phyloP scores from a whole-genome alignment of 495 filamentous ascomycete species.

The Xylaria castorea region DNA sequence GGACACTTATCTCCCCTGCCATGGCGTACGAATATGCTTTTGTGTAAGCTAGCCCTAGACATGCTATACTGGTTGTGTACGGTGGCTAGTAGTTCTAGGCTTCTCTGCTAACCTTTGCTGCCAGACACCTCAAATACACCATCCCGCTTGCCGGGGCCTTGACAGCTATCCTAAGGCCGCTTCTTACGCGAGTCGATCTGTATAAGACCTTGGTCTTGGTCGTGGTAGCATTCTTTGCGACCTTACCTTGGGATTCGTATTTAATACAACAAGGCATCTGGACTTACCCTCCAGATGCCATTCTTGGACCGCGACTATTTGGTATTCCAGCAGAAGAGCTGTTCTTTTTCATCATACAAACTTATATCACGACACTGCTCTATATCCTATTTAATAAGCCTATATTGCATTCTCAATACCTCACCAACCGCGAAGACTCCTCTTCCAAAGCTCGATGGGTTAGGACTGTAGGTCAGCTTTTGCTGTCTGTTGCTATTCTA shows the following conservation, averaged over 20 bases:
- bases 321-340: conserved; percentile 69
- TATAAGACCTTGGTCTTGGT: conserved; percentile 65
- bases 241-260: conserved; percentile 76
- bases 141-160: conserved; percentile 66
- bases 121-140: conserved; percentile 71
- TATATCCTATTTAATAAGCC: conserved; percentile 70
- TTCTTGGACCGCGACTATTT: conserved; percentile 64
- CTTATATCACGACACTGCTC: conserved; percentile 69
- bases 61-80: neutral
- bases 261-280: conserved; percentile 67
- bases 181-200: conserved; percentile 63
- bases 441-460: conserved; percentile 22
- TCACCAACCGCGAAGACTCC: conserved; percentile 46
- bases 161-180: conserved; percentile 62
- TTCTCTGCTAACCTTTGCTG: conserved; percentile 2
- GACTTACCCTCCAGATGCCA: conserved; percentile 68
- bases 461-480: conserved; percentile 47
- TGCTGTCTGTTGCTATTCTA: conserved; percentile 47
- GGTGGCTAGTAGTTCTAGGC: neutral
- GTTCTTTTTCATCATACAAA: conserved; percentile 80
- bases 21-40: conserved; percentile 74
- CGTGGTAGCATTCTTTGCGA: conserved; percentile 63
- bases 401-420: conserved; percentile 62
- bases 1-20: conserved; percentile 26
- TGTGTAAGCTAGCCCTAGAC: conserved; percentile 57